A percentile compares a stretch with the other conserved stretches of the same genome.
phyloP scores from a whole-genome alignment of 2,329 filamentous ascomycete species.

The Aureobasidium leucospermi region DNA sequence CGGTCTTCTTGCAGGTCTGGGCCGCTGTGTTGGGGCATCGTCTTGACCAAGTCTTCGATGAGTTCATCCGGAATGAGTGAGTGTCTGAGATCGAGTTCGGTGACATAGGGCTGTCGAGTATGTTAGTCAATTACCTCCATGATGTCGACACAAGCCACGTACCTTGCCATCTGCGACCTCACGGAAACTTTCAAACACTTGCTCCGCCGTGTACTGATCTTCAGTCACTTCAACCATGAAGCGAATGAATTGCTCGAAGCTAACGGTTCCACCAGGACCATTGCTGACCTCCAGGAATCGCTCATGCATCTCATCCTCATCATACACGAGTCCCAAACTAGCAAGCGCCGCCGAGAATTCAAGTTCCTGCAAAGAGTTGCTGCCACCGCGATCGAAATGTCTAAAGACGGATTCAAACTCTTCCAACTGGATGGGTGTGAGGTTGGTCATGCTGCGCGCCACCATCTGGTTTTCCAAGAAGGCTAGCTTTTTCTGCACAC shows the following conservation, averaged over 20 bases:
- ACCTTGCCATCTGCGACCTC: conserved; percentile 95
- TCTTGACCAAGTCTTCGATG: conserved; percentile 82
- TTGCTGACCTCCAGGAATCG: conserved; percentile 84
- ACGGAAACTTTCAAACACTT: conserved; percentile 95
- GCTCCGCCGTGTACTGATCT: conserved; percentile 96
- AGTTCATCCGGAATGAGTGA: conserved; percentile 94
- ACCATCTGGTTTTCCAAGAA: conserved; percentile 99
- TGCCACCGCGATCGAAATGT: conserved; percentile 91
- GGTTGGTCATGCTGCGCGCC: conserved; percentile 94
- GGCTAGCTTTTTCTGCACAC: conserved; percentile 89
- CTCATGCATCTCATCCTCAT: conserved; percentile 96
- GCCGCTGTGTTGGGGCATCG: conserved; percentile 77
- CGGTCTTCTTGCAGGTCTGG: conserved; percentile 82
- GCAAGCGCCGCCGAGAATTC: conserved; percentile 94
- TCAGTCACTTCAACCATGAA: conserved; percentile 99
- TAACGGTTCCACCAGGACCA: conserved; percentile 65
- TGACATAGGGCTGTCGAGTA: conserved; percentile 69
- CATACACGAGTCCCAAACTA: conserved; percentile 91
- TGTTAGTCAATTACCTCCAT: neutral
- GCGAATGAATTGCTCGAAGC: conserved; percentile 96
- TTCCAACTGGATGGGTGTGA: conserved; percentile 95
- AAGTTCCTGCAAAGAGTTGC: conserved; percentile 82
- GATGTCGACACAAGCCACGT: conserved; percentile 20
- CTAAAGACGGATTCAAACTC: conserved; percentile 98
- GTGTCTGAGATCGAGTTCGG: conserved; percentile 91